phyloP scores from a whole-genome alignment of 805 yeast genomes.

The Starmerella bacillaris region DNA sequence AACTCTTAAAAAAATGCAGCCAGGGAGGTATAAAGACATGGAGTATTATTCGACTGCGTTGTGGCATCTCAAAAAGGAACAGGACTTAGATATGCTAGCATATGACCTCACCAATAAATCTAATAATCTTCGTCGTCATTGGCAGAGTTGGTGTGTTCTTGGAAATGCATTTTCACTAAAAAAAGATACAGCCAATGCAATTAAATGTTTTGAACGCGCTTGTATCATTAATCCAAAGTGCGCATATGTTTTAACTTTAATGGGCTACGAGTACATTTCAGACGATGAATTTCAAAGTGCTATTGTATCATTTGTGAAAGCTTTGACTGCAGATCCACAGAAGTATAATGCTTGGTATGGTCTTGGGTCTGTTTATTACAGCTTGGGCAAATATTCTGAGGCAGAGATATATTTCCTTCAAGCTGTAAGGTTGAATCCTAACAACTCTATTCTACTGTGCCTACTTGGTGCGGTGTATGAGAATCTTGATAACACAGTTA shows the following conservation, averaged over 20 bases:
- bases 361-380: conserved; percentile 79
- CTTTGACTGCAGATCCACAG: conserved; percentile 55
- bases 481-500: conserved; percentile 44
- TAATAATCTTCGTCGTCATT: conserved; percentile 42
- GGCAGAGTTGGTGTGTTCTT: conserved; percentile 80
- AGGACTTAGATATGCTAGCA: conserved; percentile 61
- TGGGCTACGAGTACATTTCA: conserved; percentile 80
- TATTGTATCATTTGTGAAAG: conserved; percentile 59
- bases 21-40: conserved; percentile 72
- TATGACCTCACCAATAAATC: conserved; percentile 41
- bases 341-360: conserved; percentile 95
- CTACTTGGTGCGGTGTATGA: conserved; percentile 90
- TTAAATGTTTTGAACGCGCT: conserved; percentile 70
- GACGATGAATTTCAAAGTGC: conserved; percentile 87
- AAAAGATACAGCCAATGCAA: conserved; percentile 76
- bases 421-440: conserved; percentile 78
- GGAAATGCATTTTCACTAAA: conserved; percentile 77
- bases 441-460: conserved; percentile 72
- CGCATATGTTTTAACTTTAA: conserved; percentile 78
- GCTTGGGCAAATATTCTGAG: conserved; percentile 62
- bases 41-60: conserved; percentile 75
- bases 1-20: conserved; percentile 46
- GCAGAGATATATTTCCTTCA: conserved; percentile 78
- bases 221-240: conserved; percentile 46
- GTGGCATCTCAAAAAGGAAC: conserved; percentile 80